Evolutionary conservation across 495 filamentous ascomycete species (phyloP).

Genomic region (Penicillium robsamsonii): DNA sequence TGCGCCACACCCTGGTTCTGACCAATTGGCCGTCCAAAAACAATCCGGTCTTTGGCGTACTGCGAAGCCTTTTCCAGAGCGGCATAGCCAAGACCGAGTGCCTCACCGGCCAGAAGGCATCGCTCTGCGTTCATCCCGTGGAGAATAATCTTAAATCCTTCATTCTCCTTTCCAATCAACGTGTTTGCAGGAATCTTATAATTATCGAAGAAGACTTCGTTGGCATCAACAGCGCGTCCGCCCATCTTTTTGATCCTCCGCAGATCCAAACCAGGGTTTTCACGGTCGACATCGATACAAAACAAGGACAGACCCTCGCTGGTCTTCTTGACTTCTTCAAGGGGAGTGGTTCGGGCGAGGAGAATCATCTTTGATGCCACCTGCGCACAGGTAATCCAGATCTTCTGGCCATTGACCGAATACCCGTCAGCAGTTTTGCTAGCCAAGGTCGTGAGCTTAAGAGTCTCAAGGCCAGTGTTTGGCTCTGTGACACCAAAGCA

Average conservation of each 20-base stretch:
- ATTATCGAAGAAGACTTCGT: conserved; percentile 80
- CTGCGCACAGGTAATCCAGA: conserved; percentile 80
- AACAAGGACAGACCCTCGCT: conserved; percentile 72
- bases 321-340: conserved; percentile 62
- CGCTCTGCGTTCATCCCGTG: conserved; percentile 86
- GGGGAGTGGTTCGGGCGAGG: conserved; percentile 68
- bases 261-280: conserved; percentile 55
- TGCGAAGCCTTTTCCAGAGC: conserved; percentile 62
- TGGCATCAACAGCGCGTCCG: conserved; percentile 73
- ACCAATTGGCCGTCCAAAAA: conserved; percentile 70
- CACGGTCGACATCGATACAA: conserved; percentile 68
- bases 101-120: conserved; percentile 73
- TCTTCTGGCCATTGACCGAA: conserved; percentile 70
- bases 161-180: conserved; percentile 65
- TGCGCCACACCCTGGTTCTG: conserved; percentile 75
- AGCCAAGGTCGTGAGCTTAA: conserved; percentile 63
- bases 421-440: conserved; percentile 52
- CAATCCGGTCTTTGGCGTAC: conserved; percentile 66
- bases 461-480: conserved; percentile 72
- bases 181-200: conserved; percentile 60
- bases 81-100: conserved; percentile 72
- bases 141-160: conserved; percentile 74
- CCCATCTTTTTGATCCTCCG: conserved; percentile 80
- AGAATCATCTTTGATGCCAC: conserved; percentile 76
- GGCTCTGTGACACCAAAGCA: conserved; percentile 69